Evolutionary conservation across 108 stramenopile species (phyloP), one percentile per base, ranked within the genome.

Genomic region (Skeletonema menzelii): DNA sequence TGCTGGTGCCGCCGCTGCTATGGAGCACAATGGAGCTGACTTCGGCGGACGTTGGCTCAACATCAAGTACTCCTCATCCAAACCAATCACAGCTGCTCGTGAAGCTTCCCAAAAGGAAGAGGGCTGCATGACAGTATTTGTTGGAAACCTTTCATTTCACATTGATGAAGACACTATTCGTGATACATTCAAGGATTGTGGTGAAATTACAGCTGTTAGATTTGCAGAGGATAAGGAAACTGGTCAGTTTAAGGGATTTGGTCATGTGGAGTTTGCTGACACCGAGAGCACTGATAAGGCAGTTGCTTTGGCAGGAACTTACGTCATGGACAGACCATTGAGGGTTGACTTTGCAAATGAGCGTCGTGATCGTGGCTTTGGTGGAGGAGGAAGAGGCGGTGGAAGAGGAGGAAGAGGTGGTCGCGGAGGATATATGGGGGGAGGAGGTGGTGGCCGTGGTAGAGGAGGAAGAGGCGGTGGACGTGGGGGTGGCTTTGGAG

Each of bases 231-330:
- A 98, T 76, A 73, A 95, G 30, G 99, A 99, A 71, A 96, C 94
- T 66, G 97, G 97, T 8, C 92, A 97, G 26, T 99, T 99, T 91
- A 94, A 96, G 77, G 99, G 99, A 61, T 97, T 93, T 71, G 97
- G 96, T 11, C 96, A 97, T 82, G 90, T 98, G 57, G 95, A 97
- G 63, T 99, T 98, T 70, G 87, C 46, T 34, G 88, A 92, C 13
- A 95, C 88, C 8, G 91, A 96, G 44, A 77, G 84, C 31, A 95
- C 96, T 13, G 95, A 95, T 67, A 84, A 71, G 24, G 99, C 98
- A 8, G 89, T 97, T 35, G 83, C 77, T 27, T 53, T 98, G 73
- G 95, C 96, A 1, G 97, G 97, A 19, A 89, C 88, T 7, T 85
- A 90, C 27, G 83, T 99, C 27, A 55, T 77, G 79, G 98, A 97